Conservation (phyloP, 306 rosid genomes). For the Vigna trinervia region DNA sequence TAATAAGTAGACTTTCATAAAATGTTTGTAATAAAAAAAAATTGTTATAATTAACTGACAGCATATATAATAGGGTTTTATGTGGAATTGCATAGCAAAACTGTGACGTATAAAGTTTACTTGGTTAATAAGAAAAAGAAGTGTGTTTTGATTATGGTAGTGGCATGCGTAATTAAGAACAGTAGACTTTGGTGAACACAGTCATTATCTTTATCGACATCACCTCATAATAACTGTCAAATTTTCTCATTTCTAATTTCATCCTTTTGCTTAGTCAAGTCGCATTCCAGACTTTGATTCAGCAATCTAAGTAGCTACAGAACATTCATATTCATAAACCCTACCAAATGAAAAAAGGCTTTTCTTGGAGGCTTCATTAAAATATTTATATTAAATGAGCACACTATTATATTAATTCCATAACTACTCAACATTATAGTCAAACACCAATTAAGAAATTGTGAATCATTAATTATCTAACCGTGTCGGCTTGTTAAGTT, state of each 20-base stretch:
- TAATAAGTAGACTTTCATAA: too few relatives aligned
- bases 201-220: slow-evolving; percentile 41
- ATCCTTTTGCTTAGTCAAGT: slow-evolving; percentile 41
- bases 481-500: slow-evolving; percentile 29
- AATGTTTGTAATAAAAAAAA: too few relatives aligned
- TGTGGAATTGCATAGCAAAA: background rate
- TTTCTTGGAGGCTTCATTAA: slow-evolving; percentile 40
- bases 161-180: slow-evolving; percentile 1
- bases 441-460: slow-evolving; percentile 12
- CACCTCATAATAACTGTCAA: slow-evolving; percentile 34
- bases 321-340: slow-evolving; percentile 5
- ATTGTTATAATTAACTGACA: too few relatives aligned
- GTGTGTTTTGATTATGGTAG: background rate
- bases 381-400: slow-evolving; percentile 2
- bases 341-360: slow-evolving; percentile 21
- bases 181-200: slow-evolving; percentile 34
- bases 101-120: slow-evolving; percentile 20
- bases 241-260: slow-evolving; percentile 37
- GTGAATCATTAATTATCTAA: background rate
- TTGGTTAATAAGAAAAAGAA: slow-evolving; percentile 30
- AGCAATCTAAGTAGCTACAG: slow-evolving; percentile 9
- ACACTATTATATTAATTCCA: slow-evolving; percentile 15
- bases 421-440: slow-evolving; percentile 28
- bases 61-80: too few relatives aligned
- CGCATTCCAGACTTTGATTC: slow-evolving; percentile 22